Percentiles rank a stretch among this genome's conserved stretches.
phyloP scores from a whole-genome alignment of 2,329 filamentous ascomycete species.

The Ascochyta clinopodiicola region DNA sequence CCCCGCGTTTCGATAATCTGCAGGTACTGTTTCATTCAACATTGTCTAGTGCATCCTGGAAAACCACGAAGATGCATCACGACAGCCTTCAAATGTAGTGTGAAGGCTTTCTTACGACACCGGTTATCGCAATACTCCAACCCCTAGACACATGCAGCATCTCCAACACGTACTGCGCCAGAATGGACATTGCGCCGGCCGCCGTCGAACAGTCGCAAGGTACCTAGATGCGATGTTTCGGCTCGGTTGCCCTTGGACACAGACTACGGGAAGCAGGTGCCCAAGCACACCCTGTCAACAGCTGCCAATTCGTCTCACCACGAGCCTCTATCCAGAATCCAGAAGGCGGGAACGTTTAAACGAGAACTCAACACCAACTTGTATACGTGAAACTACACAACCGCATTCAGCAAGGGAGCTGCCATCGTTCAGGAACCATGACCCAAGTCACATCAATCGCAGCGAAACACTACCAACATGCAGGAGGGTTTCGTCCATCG shows the following conservation, averaged over 20 bases:
- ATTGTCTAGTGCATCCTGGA: not conserved
- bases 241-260: constrained; percentile 8
- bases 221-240: constrained; percentile 5
- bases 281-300: constrained; percentile 32
- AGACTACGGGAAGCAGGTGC: constrained; percentile 15
- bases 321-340: constrained; percentile 13
- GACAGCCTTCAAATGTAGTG: not conserved
- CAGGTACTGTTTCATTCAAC: constrained; percentile 43
- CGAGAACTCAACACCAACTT: constrained; percentile 14
- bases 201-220: not conserved
- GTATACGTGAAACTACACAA: constrained; percentile 15
- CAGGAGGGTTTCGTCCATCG: constrained; percentile 13
- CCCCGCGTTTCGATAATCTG: constrained; percentile 42
- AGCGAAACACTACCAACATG: constrained; percentile 28
- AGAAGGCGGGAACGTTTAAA: constrained; percentile 29
- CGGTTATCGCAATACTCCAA: not conserved
- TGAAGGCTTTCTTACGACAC: not conserved
- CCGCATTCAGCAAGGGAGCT: constrained; percentile 19
- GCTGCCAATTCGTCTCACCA: constrained; percentile 23
- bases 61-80: not conserved
- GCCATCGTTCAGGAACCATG: constrained; percentile 5
- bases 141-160: not conserved
- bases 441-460: constrained; percentile 17
- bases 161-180: not conserved
- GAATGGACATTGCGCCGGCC: not conserved